Evolutionary conservation across 2,329 filamentous ascomycete genomes (phyloP).

Genomic region (Cercospora sesami): DNA sequence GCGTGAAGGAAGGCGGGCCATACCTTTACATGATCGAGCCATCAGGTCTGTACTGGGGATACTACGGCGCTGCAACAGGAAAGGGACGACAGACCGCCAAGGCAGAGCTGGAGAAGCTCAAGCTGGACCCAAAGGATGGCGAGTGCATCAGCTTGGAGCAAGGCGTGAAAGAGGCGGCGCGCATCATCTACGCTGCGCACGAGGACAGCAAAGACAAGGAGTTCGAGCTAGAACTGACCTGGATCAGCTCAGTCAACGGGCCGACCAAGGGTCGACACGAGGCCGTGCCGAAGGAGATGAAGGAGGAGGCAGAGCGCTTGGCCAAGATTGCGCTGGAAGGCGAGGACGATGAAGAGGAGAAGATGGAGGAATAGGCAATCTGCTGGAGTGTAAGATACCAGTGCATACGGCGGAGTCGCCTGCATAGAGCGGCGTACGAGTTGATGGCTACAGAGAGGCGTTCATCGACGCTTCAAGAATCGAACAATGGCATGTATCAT

Average conservation of each 20-base stretch:
- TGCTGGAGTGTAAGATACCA: conserved; percentile 24
- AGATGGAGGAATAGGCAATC: conserved; percentile 29
- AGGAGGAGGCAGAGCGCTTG: conserved; percentile 87
- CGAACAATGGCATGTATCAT: conserved; percentile 11
- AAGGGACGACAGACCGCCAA: conserved; percentile 97
- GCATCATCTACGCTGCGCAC: conserved; percentile 96
- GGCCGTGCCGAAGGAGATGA: conserved; percentile 86
- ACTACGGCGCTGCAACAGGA: conserved; percentile 95
- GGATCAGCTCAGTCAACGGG: conserved; percentile 82
- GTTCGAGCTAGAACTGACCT: conserved; percentile 98
- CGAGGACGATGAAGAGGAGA: conserved; percentile 66
- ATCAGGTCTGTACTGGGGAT: conserved; percentile 96
- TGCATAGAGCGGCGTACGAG: conserved; percentile 19
- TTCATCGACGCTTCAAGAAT: conserved; percentile 1
- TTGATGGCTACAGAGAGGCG: conserved; percentile 5
- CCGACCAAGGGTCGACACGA: conserved; percentile 91
- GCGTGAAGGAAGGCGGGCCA: conserved; percentile 80
- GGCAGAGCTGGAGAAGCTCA: conserved; percentile 96
- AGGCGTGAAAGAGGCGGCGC: conserved; percentile 91
- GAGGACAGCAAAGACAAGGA: conserved; percentile 99
- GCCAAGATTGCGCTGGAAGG: conserved; percentile 87
- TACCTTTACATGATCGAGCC: conserved; percentile 99
- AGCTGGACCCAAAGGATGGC: conserved; percentile 63
- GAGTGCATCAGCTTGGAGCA: conserved; percentile 76
- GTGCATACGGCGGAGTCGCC: conserved; percentile 21